phyloP scores from a whole-genome alignment of 2,329 filamentous ascomycete species.

The Fusarium sp. region DNA sequence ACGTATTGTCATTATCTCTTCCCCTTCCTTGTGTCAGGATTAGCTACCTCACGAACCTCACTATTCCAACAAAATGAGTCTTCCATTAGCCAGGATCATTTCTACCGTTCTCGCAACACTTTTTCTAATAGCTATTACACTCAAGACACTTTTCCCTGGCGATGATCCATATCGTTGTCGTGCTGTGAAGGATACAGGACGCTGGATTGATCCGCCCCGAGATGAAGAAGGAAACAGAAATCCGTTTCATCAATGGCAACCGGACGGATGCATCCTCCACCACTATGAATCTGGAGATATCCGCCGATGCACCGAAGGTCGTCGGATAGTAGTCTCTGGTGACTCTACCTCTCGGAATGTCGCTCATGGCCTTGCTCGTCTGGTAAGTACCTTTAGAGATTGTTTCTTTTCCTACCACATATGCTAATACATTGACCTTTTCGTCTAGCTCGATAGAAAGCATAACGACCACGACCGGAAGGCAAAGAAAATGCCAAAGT shows the following conservation, averaged over 20 bases:
- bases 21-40: too few species aligned
- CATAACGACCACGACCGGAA: background rate
- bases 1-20: too few species aligned
- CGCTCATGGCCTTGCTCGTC: conserved; percentile 62
- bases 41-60: too few species aligned
- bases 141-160: conserved; percentile 17
- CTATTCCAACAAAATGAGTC: background rate
- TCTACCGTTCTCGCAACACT: background rate
- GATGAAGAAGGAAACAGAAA: conserved; percentile 43
- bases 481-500: background rate
- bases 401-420: rapidly evolving
- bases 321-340: conserved; percentile 68
- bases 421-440: background rate
- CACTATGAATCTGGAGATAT: conserved; percentile 65
- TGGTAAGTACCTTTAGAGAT: conserved; percentile 28
- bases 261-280: conserved; percentile 68
- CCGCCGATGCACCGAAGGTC: conserved; percentile 62
- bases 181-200: conserved; percentile 62
- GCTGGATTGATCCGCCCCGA: conserved; percentile 58
- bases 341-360: conserved; percentile 70
- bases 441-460: conserved; percentile 7
- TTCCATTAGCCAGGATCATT: background rate
- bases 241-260: conserved; percentile 66
- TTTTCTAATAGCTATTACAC: background rate
- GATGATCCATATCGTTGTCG: conserved; percentile 66